Base-by-base conservation (phyloP, 1,139 yeast species). In the Saccharomycopsis crataegensis region DNA sequence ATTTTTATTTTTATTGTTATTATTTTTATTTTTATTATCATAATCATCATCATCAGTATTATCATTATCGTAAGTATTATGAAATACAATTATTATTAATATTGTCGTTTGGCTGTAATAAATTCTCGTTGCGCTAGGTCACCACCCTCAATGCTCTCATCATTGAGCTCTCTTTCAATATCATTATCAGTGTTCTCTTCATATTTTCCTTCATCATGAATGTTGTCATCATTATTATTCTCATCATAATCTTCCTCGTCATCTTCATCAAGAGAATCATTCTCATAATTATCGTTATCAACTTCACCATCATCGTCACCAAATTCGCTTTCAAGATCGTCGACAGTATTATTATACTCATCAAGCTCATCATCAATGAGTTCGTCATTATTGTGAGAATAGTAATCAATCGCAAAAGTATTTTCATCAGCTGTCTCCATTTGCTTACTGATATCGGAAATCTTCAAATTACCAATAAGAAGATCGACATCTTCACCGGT, bases 331-430 rank as follows among this genome's bases (percentile, higher is more conserved):
- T 58, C 62, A 11, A 37, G 22, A 32, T 57, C 57, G 16, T 57
- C 58, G 31, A 51, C 50, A 9, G 51, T 49, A 16, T 57, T 55
- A 22, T 57, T 43, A 37, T 57, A 59, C 16, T 58, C 62, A 31
- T 60, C 63, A 12, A 57, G 57, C 22, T 54, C 59, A n/a, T 57
- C 59, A 28, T 54, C 58, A 7, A 58, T 61, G 12, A 54, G 62
- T 14, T 55, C 57, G 3, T 53, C 57, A 2, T 51, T 46, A 8
- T 48, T 40, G 33, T 50, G 45, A 34, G 43, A 16, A 49, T 52
- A 53, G 38, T 49, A 46, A 31, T 37, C 49, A 11, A 42, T 48
- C 12, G 38, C 17, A 14, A 53, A 54, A 17, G 55, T n/a, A 17
- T 40, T 51, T 8, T 37, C 17, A 12, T 42, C 17, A 11, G n/a